Conservation (phyloP, 1,139 yeast genomes). For the Diutina catenulata region DNA sequence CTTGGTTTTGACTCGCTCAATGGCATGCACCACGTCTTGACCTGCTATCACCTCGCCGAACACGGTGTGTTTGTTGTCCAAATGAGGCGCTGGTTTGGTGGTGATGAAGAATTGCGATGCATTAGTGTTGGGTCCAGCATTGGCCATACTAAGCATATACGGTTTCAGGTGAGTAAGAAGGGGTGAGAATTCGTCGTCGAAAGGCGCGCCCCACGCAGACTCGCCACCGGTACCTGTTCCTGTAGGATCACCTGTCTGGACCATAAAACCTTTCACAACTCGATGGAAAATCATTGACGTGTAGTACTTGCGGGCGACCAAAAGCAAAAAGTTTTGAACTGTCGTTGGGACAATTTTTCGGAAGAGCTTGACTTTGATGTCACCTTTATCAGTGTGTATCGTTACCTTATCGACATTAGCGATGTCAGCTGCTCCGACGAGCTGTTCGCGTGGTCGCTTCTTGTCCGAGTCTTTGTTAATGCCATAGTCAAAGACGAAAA, state of each 20-base stretch:
- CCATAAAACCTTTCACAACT: constrained; percentile 10
- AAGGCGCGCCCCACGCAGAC: neutral
- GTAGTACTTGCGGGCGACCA: constrained; percentile 27
- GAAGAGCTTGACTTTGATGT: constrained; percentile 26
- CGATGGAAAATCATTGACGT: constrained; percentile 16
- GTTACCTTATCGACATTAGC: constrained; percentile 10
- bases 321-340: constrained; percentile 29
- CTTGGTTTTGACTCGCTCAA: neutral
- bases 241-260: neutral
- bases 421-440: neutral
- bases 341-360: constrained; percentile 28
- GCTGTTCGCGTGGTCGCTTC: constrained; percentile 6
- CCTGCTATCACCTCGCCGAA: constrained; percentile 43
- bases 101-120: constrained; percentile 32
- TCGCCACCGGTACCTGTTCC: neutral
- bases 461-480: neutral
- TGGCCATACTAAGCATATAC: constrained; percentile 21
- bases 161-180: neutral
- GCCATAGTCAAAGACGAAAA: constrained; percentile 6
- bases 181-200: neutral
- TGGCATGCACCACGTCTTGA: constrained; percentile 9
- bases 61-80: constrained; percentile 47
- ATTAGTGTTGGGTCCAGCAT: constrained; percentile 29
- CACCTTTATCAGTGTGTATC: constrained; percentile 36
- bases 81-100: constrained; percentile 12